Percentiles rank a stretch among this genome's conserved stretches.
Conservation (phyloP, 2,329 filamentous ascomycete genomes). For the Boeremia exigua region DNA sequence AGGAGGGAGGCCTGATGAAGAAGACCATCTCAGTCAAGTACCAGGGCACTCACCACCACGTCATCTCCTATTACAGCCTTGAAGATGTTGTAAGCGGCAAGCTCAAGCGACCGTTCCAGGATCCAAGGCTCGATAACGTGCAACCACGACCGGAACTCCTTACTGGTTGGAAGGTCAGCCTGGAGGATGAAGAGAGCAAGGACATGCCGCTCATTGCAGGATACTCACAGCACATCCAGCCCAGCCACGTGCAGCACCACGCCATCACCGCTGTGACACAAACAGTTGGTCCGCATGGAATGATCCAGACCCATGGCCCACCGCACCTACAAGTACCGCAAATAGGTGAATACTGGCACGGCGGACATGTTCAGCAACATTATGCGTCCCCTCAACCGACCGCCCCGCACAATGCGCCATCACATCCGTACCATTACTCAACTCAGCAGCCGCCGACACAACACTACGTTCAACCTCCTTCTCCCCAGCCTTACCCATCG, state of each 20-base stretch:
- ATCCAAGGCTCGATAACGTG: slow-evolving; percentile 42
- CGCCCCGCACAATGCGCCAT: slow-evolving; percentile 25
- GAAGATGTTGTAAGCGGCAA: slow-evolving; percentile 68
- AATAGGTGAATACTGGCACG: slow-evolving; percentile 42
- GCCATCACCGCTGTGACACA: slow-evolving; percentile 29
- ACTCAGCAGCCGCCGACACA: slow-evolving; percentile 28
- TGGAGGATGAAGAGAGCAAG: slow-evolving; percentile 47
- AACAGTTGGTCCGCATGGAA: slow-evolving; percentile 28
- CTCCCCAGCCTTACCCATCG: slow-evolving; percentile 36
- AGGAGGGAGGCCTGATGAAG: slow-evolving; percentile 81
- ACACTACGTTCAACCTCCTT: slow-evolving; percentile 33
- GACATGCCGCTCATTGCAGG: slow-evolving; percentile 39
- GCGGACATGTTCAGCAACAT: slow-evolving; percentile 30
- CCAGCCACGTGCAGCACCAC: slow-evolving; percentile 39
- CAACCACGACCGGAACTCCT: slow-evolving; percentile 44
- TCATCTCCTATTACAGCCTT: slow-evolving; percentile 88
- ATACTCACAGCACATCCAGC: slow-evolving; percentile 39
- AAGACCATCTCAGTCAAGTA: slow-evolving; percentile 87
- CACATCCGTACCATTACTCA: slow-evolving; percentile 29
- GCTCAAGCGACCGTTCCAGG: slow-evolving; percentile 44
- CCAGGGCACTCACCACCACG: slow-evolving; percentile 77
- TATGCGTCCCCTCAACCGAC: slow-evolving; percentile 31
- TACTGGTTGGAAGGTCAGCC: slow-evolving; percentile 46
- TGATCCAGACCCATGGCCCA: slow-evolving; percentile 33
- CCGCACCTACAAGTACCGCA: slow-evolving; percentile 39